phyloP scores from a whole-genome alignment of 1,284 basidiomycete genomes.

The Tilletia horrida region DNA sequence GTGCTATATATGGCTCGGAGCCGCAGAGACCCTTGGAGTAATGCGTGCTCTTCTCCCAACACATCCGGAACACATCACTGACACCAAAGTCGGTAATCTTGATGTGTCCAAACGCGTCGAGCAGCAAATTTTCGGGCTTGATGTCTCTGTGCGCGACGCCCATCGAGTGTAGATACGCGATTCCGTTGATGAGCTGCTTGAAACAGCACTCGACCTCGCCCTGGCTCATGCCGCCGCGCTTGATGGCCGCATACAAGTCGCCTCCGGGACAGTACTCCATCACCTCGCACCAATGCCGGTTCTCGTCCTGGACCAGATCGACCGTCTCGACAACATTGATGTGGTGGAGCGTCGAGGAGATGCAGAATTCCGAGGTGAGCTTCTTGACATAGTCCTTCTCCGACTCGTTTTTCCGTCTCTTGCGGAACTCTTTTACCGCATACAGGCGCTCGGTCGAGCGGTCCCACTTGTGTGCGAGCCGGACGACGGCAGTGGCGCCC shows the following conservation, averaged over 20 bases:
- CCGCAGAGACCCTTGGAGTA: constrained; percentile 95
- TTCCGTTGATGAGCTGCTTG: constrained; percentile 88
- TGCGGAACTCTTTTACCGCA: constrained; percentile 98
- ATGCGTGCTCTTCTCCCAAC: constrained; percentile 95
- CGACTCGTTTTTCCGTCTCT: constrained; percentile 93
- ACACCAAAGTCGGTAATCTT: constrained; percentile 99
- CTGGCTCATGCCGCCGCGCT: constrained; percentile 91
- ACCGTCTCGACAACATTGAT: constrained; percentile 97
- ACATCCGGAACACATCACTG: constrained; percentile 94
- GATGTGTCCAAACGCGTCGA: constrained; percentile 86
- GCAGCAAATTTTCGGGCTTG: constrained; percentile 95
- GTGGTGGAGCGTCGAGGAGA: constrained; percentile 93
- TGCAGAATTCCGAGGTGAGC: constrained; percentile 98
- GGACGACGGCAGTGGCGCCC: constrained; percentile 92
- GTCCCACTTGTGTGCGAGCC: constrained; percentile 98
- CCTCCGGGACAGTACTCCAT: constrained; percentile 97
- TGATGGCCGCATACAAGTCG: constrained; percentile 94
- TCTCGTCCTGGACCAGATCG: constrained; percentile 95
- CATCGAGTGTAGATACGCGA: constrained; percentile 86
- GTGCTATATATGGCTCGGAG: constrained; percentile 96
- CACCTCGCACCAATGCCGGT: constrained; percentile 95
- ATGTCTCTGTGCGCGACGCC: constrained; percentile 96
- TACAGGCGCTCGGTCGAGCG: constrained; percentile 95
- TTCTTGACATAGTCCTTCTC: constrained; percentile 99
- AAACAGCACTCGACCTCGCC: constrained; percentile 95